A percentile compares a stretch with the other conserved stretches of the same genome.
Conservation (phyloP, 345 rosid species). For the Lepidium didymum region DNA sequence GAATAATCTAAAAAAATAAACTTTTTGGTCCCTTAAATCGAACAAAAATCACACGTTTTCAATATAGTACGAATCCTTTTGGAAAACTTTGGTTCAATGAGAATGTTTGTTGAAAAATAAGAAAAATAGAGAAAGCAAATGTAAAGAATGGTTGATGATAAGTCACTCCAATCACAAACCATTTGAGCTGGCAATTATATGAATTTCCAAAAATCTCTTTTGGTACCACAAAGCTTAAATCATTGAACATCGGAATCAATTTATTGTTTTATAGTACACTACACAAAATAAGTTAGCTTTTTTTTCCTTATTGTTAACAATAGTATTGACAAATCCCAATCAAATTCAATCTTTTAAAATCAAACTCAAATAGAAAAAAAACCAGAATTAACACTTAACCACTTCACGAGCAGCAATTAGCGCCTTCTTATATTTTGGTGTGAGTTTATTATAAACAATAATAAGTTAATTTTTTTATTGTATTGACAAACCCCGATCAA, state of each 20-base stretch:
- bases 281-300: constrained; percentile 15
- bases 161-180: constrained; percentile 22
- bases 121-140: constrained; percentile 14
- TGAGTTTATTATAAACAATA: no score
- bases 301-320: no score
- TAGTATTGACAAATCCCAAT: no score
- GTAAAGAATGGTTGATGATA: constrained; percentile 27
- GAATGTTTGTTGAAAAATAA: constrained; percentile 2
- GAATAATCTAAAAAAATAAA: no score
- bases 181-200: constrained; percentile 30
- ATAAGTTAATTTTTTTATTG: no score
- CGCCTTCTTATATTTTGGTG: no score
- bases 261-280: constrained; percentile 15
- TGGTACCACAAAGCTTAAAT: constrained; percentile 29
- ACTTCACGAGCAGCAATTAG: no score
- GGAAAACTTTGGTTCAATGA: background rate
- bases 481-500: no score
- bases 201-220: constrained; percentile 19
- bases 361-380: no score
- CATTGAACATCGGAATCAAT: constrained; percentile 30
- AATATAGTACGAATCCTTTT: constrained; percentile 10
- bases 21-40: no score
- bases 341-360: no score
- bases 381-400: no score
- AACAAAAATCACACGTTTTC: constrained; percentile 18